Percentiles rank a stretch among this genome's conserved stretches.
Evolutionary conservation across 2,329 filamentous ascomycete species (phyloP).

Genomic region (Atkinsonella hypoxylon): DNA sequence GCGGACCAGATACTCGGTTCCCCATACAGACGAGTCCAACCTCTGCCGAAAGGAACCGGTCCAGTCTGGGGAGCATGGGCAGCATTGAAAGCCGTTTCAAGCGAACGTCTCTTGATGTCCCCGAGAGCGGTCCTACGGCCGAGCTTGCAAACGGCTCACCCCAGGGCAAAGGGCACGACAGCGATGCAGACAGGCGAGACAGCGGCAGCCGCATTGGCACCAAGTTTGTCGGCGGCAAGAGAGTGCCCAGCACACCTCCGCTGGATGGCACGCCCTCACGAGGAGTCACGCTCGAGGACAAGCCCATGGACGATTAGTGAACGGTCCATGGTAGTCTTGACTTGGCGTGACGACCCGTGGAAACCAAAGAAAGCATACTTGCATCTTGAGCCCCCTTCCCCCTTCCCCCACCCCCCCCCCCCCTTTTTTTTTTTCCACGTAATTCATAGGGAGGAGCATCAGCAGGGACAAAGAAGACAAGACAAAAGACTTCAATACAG

Average conservation of each 20-base stretch:
- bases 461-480: neutral
- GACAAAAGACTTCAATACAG: neutral
- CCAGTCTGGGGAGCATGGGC: slow-evolving; percentile 34
- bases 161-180: slow-evolving; percentile 12
- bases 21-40: slow-evolving; percentile 63
- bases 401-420: too few relatives aligned
- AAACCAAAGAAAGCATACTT: neutral
- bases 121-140: slow-evolving; percentile 28
- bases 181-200: slow-evolving; percentile 45
- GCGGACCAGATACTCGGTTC: slow-evolving; percentile 67
- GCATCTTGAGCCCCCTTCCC: neutral
- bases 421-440: neutral
- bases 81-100: slow-evolving; percentile 33
- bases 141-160: slow-evolving; percentile 31
- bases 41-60: slow-evolving; percentile 38
- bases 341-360: neutral
- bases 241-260: slow-evolving; percentile 23
- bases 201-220: slow-evolving; percentile 38
- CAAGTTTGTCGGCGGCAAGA: slow-evolving; percentile 38
- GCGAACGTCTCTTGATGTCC: slow-evolving; percentile 71
- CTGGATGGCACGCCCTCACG: slow-evolving; percentile 19
- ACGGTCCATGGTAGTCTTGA: neutral
- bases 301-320: slow-evolving; percentile 38
- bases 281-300: slow-evolving; percentile 40
- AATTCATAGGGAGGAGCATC: neutral